Evolutionary conservation across 1,139 yeast genomes (phyloP), one percentile per base, ranked within the genome.

Genomic region (Hansenula lynferdii): DNA sequence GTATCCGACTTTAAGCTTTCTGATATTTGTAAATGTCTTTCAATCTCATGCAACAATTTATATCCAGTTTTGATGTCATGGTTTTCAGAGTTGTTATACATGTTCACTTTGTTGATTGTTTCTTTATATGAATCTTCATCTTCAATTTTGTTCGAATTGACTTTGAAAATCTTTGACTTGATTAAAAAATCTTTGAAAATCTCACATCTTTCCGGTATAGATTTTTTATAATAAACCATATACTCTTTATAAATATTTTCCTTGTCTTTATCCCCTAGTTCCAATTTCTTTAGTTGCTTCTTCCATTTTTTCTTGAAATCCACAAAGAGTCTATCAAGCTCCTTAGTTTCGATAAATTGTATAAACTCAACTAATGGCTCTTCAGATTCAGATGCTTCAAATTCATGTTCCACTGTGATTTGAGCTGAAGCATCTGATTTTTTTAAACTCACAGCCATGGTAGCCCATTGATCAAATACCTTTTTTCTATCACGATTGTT

Each of bases 291-390:
- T 41, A 70, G 60, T 21, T 50, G 58, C 10, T 52, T 55, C 20
- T 65, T 56, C 49, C 56, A 50, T 39, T 62, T 61, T 16, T 75
- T 60, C 43, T 70, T 70, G 50, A 75, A 73, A 36, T 72, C 77
- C n/a, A 65, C 49, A 43, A 65, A 75, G 34, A 65, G 61, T 33
- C 57, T 42, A 15, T 60, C 62, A 20, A 64, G 54, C n/a, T n/a
- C n/a, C 11, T 54, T 56, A 6, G 54, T 38, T 12, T 55, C 53
- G 15, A 72, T 43, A 31, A 64, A 58, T 15, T 50, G 47, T 32
- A 67, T 47, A 42, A 57, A 72, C 34, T 49, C 45, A 2, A 57
- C 47, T 28, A 56, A 40, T 42, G 43, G 58, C 43, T 16, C 10
- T 9, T 36, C 42, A 5, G 42, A 29, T 30, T 44, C 53, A n/a